Evolutionary conservation across 129 eudicot genomes (phyloP).

Genomic region (Oenanthe sinensis): DNA sequence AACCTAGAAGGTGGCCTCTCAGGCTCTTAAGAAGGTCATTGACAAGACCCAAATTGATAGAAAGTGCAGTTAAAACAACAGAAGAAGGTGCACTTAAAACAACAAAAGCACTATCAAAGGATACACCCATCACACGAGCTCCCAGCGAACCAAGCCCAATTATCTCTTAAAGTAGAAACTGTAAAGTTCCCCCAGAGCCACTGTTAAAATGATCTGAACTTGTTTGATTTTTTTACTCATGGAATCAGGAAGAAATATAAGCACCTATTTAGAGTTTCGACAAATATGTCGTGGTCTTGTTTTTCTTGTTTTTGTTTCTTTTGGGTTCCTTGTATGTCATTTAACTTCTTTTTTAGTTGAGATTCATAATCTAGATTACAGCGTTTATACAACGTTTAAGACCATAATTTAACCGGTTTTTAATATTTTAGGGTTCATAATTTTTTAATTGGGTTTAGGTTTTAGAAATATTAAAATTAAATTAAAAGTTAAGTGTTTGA

Average conservation of each 20-base stretch:
- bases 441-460: no score
- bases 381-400: no score
- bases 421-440: no score
- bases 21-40: slow-evolving; percentile 53
- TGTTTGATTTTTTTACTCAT: not conserved
- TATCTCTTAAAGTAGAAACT: not conserved
- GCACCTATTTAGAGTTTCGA: not conserved
- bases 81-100: not conserved
- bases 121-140: slow-evolving; percentile 5
- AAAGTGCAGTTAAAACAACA: slow-evolving; percentile 28
- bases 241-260: not conserved
- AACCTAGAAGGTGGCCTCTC: slow-evolving; percentile 70
- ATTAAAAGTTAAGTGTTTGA: no score
- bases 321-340: not conserved
- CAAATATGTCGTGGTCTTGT: not conserved
- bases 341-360: no score
- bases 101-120: slow-evolving; percentile 25
- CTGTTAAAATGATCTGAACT: not conserved
- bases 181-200: not conserved
- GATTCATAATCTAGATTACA: no score
- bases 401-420: no score
- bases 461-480: no score
- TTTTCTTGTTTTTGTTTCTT: not conserved
- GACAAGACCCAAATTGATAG: slow-evolving; percentile 31
- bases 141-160: not conserved